phyloP scores from a whole-genome alignment of 306 rosid species.

The Pterocarpus macrocarpus region DNA sequence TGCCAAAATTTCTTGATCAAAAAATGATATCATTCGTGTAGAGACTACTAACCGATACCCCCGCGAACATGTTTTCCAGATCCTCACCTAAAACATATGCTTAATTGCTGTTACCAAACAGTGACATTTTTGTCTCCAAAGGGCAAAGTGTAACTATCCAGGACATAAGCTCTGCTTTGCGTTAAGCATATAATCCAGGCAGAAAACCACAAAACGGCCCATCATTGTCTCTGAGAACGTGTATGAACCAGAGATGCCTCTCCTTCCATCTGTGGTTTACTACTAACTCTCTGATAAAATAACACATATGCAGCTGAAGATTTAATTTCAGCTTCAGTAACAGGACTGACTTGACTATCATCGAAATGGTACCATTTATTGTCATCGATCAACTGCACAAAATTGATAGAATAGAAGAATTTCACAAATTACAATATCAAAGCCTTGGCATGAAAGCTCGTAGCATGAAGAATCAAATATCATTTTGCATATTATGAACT shows the following conservation, averaged over 20 bases:
- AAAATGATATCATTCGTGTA: constrained; percentile 38
- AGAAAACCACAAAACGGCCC: constrained; percentile 29
- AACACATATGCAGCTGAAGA: constrained; percentile 93
- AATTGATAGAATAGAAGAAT: constrained; percentile 29
- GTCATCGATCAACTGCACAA: constrained; percentile 87
- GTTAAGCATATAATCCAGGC: constrained; percentile 46
- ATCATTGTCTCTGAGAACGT: constrained; percentile 47
- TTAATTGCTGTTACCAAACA: constrained; percentile 24
- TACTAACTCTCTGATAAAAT: constrained; percentile 84
- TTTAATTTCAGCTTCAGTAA: constrained; percentile 76
- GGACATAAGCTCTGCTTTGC: constrained; percentile 42
- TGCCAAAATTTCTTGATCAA: constrained; percentile 51
- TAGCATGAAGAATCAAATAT: constrained; percentile 14
- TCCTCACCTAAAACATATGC: constrained; percentile 41
- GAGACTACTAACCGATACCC: constrained; percentile 36
- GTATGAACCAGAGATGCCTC: constrained; percentile 57
- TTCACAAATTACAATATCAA: constrained; percentile 26
- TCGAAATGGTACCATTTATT: constrained; percentile 97
- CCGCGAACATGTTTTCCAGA: constrained; percentile 36
- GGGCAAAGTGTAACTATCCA: constrained; percentile 40
- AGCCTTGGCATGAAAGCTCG: constrained; percentile 15
- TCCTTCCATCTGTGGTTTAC: constrained; percentile 48
- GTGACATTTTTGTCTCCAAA: constrained; percentile 26
- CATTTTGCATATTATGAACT: background rate
- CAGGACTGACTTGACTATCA: constrained; percentile 82